These are phyloP conservation scores for Nidula microcarpa DNA, from an alignment of 768 basidiomycete species.

Conservation along the genomic window DNA sequence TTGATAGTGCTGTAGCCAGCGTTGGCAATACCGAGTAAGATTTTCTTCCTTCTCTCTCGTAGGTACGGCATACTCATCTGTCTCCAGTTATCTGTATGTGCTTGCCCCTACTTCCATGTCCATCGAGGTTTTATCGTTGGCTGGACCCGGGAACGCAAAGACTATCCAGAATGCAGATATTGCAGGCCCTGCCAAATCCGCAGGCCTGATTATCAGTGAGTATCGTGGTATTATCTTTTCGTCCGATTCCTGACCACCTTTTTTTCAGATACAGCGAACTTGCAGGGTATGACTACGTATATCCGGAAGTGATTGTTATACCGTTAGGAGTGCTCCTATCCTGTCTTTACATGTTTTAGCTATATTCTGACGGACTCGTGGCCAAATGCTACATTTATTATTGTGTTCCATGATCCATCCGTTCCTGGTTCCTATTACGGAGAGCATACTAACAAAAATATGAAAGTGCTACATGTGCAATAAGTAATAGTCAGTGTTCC, in stretches of 20 bases:
- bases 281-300: slow-evolving; percentile 34
- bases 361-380: too few species aligned
- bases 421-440: too few species aligned
- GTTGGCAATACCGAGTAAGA: slow-evolving; percentile 34
- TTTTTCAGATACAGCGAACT: slow-evolving; percentile 21
- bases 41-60: not conserved
- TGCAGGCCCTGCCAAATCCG: slow-evolving; percentile 7
- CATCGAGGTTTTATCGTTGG: slow-evolving; percentile 20
- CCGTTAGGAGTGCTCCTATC: too few species aligned
- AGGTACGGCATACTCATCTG: not conserved
- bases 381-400: too few species aligned
- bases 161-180: slow-evolving; percentile 22
- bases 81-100: slow-evolving; percentile 21
- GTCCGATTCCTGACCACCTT: not conserved
- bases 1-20: slow-evolving; percentile 37
- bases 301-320: slow-evolving; percentile 9
- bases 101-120: slow-evolving; percentile 20
- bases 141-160: slow-evolving; percentile 19
- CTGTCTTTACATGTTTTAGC: too few species aligned
- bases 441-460: not conserved
- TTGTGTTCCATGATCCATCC: too few species aligned
- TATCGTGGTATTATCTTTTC: slow-evolving; percentile 1
- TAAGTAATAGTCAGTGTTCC: not conserved
- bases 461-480: too few species aligned
- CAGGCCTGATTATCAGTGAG: slow-evolving; percentile 31